Percentiles rank a stretch among this genome's conserved stretches.
phyloP scores from a whole-genome alignment of 2,329 filamentous ascomycete species.

The Fusarium luffae region DNA sequence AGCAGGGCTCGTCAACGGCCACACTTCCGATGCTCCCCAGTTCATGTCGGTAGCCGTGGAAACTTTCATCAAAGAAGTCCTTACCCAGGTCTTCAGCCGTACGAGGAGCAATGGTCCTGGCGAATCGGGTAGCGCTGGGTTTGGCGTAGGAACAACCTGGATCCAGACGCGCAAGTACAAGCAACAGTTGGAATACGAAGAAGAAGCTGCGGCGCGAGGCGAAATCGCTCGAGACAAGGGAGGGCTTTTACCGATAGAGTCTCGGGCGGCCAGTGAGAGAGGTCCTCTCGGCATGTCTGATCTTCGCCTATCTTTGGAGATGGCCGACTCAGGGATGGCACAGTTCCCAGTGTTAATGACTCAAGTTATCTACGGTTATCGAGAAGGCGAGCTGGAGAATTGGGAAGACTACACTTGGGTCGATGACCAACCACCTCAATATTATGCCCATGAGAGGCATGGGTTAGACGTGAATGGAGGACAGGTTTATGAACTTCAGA shows the following conservation, averaged over 20 bases:
- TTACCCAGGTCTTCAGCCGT: conserved; percentile 71
- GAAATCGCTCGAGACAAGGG: conserved; percentile 79
- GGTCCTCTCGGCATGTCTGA: conserved; percentile 81
- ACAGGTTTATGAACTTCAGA: conserved; percentile 54
- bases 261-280: conserved; percentile 77
- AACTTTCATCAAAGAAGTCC: conserved; percentile 73
- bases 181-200: conserved; percentile 78
- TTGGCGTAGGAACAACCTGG: conserved; percentile 74
- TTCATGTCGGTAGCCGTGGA: conserved; percentile 75
- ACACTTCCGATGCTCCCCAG: conserved; percentile 68
- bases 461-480: conserved; percentile 51
- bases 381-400: conserved; percentile 80
- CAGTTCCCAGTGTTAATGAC: conserved; percentile 81
- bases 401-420: conserved; percentile 70
- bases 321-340: conserved; percentile 79
- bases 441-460: conserved; percentile 44
- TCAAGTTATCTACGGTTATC: conserved; percentile 75
- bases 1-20: conserved; percentile 68
- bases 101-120: conserved; percentile 74
- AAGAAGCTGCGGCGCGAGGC: conserved; percentile 77
- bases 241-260: conserved; percentile 83
- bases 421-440: conserved; percentile 50
- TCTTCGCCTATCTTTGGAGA: conserved; percentile 77
- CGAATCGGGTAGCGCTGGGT: conserved; percentile 69
- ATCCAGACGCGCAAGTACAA: conserved; percentile 85